Conservation (phyloP, 345 rosid genomes). For the Microthlaspi erraticum region DNA sequence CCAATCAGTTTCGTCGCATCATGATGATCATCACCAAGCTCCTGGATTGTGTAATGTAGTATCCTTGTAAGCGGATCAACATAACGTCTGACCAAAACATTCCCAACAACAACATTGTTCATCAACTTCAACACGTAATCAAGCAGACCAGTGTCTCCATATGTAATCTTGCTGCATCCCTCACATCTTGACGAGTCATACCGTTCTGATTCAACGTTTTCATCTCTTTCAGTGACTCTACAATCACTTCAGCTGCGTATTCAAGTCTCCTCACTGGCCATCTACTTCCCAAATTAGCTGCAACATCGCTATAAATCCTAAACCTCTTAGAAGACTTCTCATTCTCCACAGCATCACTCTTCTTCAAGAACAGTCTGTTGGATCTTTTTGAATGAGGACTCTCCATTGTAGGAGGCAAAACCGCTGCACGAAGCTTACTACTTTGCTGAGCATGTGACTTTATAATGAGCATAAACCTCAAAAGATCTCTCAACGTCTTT, state of each 20-base stretch:
- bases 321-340: conserved; percentile 49
- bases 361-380: conserved; percentile 35
- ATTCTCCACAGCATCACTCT: conserved; percentile 40
- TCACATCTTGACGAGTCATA: conserved; percentile 86
- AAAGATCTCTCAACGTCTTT: conserved; percentile 70
- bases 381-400: conserved; percentile 32
- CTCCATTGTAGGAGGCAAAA: conserved; percentile 24
- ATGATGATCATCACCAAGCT: conserved; percentile 37
- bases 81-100: conserved; percentile 56
- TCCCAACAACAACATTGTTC: conserved; percentile 75
- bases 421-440: conserved; percentile 44
- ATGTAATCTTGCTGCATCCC: conserved; percentile 89
- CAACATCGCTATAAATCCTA: conserved; percentile 51
- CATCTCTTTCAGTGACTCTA: conserved; percentile 60
- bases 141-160: conserved; percentile 92
- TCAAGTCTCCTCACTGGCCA: conserved; percentile 85
- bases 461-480: conserved; percentile 69
- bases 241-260: conserved; percentile 82
- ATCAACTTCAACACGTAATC: conserved; percentile 84
- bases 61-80: conserved; percentile 66
- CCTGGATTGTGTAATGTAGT: conserved; percentile 74
- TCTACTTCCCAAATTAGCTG: conserved; percentile 67
- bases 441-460: conserved; percentile 51
- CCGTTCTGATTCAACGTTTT: conserved; percentile 53
- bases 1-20: conserved; percentile 22